Evolutionary conservation across 1,284 basidiomycete species (phyloP).

Genomic region (Boletus subluridellus): DNA sequence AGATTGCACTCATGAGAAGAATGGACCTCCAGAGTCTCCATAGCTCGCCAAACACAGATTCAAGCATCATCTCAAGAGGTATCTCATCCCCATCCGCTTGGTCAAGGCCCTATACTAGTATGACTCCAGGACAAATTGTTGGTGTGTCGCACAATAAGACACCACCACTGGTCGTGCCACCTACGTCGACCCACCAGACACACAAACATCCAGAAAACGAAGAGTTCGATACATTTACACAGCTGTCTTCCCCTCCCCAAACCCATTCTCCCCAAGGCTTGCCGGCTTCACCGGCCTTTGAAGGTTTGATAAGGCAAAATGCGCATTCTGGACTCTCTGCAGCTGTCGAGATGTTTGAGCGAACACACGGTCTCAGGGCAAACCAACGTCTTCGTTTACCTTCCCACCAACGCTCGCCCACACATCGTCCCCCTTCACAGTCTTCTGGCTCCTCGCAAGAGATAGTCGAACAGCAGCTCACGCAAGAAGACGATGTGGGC

Average conservation of each 20-base stretch:
- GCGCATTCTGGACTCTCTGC: conserved; percentile 8
- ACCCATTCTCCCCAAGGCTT: conserved; percentile 10
- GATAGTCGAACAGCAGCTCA: conserved; percentile 31
- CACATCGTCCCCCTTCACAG: conserved; percentile 10
- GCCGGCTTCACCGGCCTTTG: conserved; percentile 36
- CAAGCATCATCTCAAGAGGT: conserved; percentile 20
- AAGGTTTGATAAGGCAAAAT: conserved; percentile 16
- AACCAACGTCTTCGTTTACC: conserved; percentile 1
- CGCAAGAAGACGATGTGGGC: conserved; percentile 23
- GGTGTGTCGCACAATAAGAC: background rate
- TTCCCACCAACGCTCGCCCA: conserved; percentile 11
- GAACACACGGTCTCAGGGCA: conserved; percentile 7
- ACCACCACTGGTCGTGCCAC: background rate
- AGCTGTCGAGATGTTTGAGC: conserved; percentile 22
- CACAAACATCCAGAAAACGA: background rate
- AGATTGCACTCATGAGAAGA: conserved; percentile 32
- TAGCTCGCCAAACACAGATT: conserved; percentile 26
- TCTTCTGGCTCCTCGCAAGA: conserved; percentile 33
- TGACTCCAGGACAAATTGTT: conserved; percentile 11
- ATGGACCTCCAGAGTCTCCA: conserved; percentile 36
- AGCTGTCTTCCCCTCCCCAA: conserved; percentile 34
- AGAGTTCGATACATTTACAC: conserved; percentile 15
- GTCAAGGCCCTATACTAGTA: conserved; percentile 3
- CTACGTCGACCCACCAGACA: background rate
- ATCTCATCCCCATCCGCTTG: conserved; percentile 4